Base-by-base conservation (phyloP, 495 filamentous ascomycete species). In the Platismatia glauca region DNA sequence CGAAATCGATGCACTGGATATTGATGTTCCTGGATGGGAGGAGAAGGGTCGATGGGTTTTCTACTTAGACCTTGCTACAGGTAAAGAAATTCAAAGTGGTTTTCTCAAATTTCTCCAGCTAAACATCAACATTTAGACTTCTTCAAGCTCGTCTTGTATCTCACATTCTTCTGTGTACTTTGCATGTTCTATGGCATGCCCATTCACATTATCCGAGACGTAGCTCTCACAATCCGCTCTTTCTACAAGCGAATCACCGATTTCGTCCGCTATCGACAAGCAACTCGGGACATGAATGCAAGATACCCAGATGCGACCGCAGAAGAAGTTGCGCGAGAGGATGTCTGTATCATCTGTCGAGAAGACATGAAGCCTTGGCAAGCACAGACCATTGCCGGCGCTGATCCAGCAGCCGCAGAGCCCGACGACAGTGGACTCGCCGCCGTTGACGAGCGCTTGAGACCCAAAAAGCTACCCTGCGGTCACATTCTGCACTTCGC, bases 281-380 rank as follows among this genome's bases (percentile, higher is more conserved):
- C 95, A 13, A 88, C 94, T 0, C 80, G 85, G 57, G 88, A 97
- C 69, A 97, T 98, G 93, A 89, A 91, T 69, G 82, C 85, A 53
- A 82, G 88, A 67, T 97, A 97, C 70, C 88, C 90, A 31, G 95
- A 98, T 73, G 94, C 94, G 18, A 96, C 89, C 8, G 78, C 82
- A 9, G 91, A 96, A 63, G 94, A 98, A 63, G 80, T 97, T 24
- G 77, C 76, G 24, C 80, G 89, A 55, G 93, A 96, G 68, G 88
- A 95, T 67, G 93, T 93, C 16, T 98, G 94, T 70, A 98, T 98
- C 70, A 96, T 98, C 61, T 98, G 94, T 75, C 85, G 94, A 62
- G 95, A 97, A 72, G 90, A 95, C 57, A 97, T 98, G 95, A 82
- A 82, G 39, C 84, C 86, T 3, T 91, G 86, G 84, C 69, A 73